Evolutionary conservation across 2,329 filamentous ascomycete genomes (phyloP).

Genomic region (Colletotrichum chlorophyti): DNA sequence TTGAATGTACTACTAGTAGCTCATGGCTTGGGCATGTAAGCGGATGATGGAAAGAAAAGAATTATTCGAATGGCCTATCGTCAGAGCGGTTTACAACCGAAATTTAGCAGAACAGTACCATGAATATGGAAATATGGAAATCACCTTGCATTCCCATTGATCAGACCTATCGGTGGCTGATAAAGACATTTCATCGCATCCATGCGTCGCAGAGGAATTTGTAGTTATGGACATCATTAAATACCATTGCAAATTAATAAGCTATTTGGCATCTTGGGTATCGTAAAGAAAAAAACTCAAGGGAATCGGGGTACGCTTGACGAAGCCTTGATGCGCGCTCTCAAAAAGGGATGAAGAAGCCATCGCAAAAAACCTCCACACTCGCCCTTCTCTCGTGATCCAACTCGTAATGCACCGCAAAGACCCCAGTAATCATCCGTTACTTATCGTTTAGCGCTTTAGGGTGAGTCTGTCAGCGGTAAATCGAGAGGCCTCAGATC

Average conservation of each 20-base stretch:
- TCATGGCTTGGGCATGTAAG: too few species aligned
- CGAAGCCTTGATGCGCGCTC: slow-evolving; percentile 1
- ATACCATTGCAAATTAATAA: slow-evolving; percentile 25
- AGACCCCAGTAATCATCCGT: neutral
- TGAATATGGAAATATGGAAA: too few species aligned
- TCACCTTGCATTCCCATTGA: too few species aligned
- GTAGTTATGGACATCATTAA: neutral
- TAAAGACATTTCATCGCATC: too few species aligned
- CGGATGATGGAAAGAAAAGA: too few species aligned
- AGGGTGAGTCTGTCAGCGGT: too few species aligned
- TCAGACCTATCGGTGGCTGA: too few species aligned
- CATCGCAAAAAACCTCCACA: neutral
- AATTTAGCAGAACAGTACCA: too few species aligned
- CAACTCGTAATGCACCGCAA: neutral
- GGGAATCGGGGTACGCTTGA: slow-evolving; percentile 7
- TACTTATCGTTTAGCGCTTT: too few species aligned
- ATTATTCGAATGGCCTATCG: neutral
- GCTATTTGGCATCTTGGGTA: slow-evolving; percentile 27
- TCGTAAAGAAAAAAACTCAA: slow-evolving; percentile 1
- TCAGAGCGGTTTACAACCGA: too few species aligned
- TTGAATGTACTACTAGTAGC: slow-evolving; percentile 34
- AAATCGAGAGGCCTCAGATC: too few species aligned
- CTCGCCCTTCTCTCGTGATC: neutral
- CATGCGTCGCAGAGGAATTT: too few species aligned
- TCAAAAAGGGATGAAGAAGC: neutral